Conservation (phyloP, 2,329 filamentous ascomycete species). For the Ophiostoma piceae region DNA sequence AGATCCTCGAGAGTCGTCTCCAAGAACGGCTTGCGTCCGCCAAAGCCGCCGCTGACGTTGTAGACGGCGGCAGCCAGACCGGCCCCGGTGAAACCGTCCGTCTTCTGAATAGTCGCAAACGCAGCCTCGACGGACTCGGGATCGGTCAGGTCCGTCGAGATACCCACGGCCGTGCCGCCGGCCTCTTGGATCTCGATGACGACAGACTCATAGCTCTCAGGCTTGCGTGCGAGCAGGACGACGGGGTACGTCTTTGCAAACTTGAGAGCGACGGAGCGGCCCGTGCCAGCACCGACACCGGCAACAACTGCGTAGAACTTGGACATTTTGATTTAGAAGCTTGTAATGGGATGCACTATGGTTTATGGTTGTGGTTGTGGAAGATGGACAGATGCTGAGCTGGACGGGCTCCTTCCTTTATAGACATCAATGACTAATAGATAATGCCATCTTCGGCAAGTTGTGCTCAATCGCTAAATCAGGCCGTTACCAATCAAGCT, state of each 20-base stretch:
- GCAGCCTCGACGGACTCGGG: constrained; percentile 49
- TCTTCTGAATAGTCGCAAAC: constrained; percentile 56
- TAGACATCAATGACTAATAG: background rate
- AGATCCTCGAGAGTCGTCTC: constrained; percentile 50
- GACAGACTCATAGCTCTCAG: constrained; percentile 60
- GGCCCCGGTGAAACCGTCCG: constrained; percentile 45
- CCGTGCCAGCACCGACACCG: constrained; percentile 66
- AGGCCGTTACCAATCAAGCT: background rate
- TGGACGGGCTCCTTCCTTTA: background rate
- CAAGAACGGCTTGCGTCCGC: constrained; percentile 52
- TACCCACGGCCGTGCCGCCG: constrained; percentile 66
- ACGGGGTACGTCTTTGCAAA: constrained; percentile 65
- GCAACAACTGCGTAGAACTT: constrained; percentile 62
- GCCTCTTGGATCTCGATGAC: constrained; percentile 61
- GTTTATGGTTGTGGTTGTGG: too few relatives aligned
- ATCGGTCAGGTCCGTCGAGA: constrained; percentile 60
- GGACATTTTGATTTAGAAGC: constrained; percentile 1
- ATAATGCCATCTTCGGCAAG: background rate
- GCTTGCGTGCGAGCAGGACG: constrained; percentile 65
- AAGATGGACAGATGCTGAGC: background rate
- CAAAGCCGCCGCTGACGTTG: constrained; percentile 56
- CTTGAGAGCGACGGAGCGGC: constrained; percentile 43
- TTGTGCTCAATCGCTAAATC: background rate
- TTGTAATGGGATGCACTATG: too few relatives aligned
- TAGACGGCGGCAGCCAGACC: constrained; percentile 62